These are phyloP conservation scores for Millerozyma miso DNA, from an alignment of 805 yeast species.

Conservation along the genomic window DNA sequence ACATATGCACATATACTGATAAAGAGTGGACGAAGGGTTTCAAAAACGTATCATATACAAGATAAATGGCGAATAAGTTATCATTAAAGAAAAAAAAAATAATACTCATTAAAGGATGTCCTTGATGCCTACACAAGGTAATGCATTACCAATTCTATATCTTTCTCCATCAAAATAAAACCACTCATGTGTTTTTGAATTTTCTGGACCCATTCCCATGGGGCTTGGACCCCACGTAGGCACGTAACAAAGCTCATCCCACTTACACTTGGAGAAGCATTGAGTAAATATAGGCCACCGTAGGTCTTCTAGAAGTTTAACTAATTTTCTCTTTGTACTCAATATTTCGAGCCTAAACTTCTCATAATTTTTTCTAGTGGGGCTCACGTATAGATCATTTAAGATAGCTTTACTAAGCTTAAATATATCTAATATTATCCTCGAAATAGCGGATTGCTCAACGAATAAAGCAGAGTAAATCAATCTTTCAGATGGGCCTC, in stretches of 20 bases:
- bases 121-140: slow-evolving; percentile 6
- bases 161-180: slow-evolving; percentile 9
- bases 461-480: slow-evolving; percentile 46
- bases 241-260: slow-evolving; percentile 50
- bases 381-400: slow-evolving; percentile 3
- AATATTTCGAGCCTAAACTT: not conserved
- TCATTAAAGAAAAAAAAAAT: too few species aligned
- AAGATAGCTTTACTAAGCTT: slow-evolving; percentile 28
- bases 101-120: too few species aligned
- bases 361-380: not conserved
- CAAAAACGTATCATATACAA: too few species aligned
- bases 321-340: not conserved
- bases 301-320: not conserved
- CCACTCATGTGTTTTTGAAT: not conserved
- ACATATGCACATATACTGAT: too few species aligned
- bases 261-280: slow-evolving; percentile 38
- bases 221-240: slow-evolving; percentile 56
- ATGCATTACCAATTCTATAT: slow-evolving; percentile 5
- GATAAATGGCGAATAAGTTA: too few species aligned
- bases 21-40: too few species aligned
- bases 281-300: slow-evolving; percentile 40
- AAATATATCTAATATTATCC: slow-evolving; percentile 32
- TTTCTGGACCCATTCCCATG: slow-evolving; percentile 3
- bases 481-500: slow-evolving; percentile 38
- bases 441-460: slow-evolving; percentile 37